These are phyloP conservation scores for Pulveroboletus sp. DNA, from an alignment of 768 basidiomycete species.

Conservation along the genomic window DNA sequence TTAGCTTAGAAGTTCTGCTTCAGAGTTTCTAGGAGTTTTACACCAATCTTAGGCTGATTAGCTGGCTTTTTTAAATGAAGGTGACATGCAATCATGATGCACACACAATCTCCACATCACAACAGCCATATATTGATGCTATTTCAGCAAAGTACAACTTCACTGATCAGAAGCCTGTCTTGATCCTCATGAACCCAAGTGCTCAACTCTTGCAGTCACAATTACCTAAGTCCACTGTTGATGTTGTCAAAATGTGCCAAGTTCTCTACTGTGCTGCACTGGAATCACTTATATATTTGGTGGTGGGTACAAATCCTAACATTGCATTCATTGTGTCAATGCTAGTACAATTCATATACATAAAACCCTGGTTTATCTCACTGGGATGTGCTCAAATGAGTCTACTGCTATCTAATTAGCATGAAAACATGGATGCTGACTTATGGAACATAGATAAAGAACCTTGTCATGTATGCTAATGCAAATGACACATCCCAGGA, in stretches of 20 bases:
- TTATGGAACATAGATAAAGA: not conserved
- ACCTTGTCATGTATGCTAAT: not conserved
- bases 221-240: not conserved
- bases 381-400: not conserved
- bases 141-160: constrained; percentile 7
- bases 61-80: constrained; percentile 12
- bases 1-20: too few species aligned
- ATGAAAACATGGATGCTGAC: not conserved
- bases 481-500: not conserved
- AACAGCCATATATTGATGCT: not conserved
- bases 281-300: not conserved
- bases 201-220: not conserved
- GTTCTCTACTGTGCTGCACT: not conserved
- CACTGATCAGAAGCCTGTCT: not conserved
- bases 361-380: not conserved
- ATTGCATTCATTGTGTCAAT: not conserved
- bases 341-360: not conserved
- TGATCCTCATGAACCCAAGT: not conserved
- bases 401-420: not conserved
- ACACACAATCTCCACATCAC: not conserved
- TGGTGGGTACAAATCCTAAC: not conserved
- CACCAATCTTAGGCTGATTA: constrained; percentile 1
- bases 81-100: not conserved
- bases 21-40: too few species aligned
- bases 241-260: not conserved